Evolutionary conservation across 2,329 filamentous ascomycete genomes (phyloP), one percentile per base, ranked within the genome.

Genomic region (Fusarium buharicum): DNA sequence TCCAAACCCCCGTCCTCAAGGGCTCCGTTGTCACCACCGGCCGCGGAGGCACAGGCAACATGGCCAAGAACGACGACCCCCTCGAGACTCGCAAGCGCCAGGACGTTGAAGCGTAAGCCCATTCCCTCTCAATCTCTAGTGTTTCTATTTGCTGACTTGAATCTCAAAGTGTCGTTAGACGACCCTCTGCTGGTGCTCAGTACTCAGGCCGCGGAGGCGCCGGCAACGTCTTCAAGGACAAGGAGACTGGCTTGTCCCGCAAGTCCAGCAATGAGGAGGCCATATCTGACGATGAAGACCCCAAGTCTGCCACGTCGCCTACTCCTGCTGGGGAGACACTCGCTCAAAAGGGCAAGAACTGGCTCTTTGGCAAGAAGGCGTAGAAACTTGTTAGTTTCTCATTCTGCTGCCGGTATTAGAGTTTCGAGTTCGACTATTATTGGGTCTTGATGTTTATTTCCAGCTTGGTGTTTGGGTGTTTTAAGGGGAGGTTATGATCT

Each of bases 1-100:
- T 96, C 62, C 80, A 89, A 70, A 97, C 93, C 2, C 93, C 93
- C 1, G 90, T 86, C 12, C 86, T 98, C 73, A 97, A 96, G 79
- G 85, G 85, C 41, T 79, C 90, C n/a, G 82, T 91, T 65, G 93
- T 94, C 73, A 97, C 93, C 17, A 97, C 93, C 4, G 93, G 93
- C 53, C 90, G 93, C 47, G 93, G 93, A 52, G 93, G 93, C 59
- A 88, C 86, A 5, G 93, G 93, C 58, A 97, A 96, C 80, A 96
- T 97, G 90, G 87, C 90, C 43, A 81, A 78, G 67, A 88, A 89
- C 73, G 86, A 86, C 62, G 89, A 95, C 69, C 86, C 89, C 4
- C 78, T 82, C 37, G 86, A 91, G 73, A 92, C 93, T 31, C 89
- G 93, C 62, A 82, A 86, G 50, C 88, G 88, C 37, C 94, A 98